Evolutionary conservation across 73 alveolate genomes (phyloP).

Genomic region (Paramecium biaurelia): DNA sequence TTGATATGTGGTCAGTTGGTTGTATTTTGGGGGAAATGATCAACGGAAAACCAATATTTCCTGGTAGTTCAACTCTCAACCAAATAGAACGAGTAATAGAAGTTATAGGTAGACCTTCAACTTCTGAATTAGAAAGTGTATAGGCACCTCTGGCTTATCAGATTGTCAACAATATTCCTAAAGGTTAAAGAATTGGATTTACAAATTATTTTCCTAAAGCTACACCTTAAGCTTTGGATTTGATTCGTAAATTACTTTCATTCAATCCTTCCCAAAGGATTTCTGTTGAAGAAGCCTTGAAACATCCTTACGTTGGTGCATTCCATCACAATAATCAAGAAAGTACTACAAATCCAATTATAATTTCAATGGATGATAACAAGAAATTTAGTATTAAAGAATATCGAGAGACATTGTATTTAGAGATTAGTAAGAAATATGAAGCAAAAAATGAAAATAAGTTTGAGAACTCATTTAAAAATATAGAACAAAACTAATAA

Average conservation of each 20-base stretch:
- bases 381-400: slow-evolving; percentile 85
- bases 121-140: slow-evolving; percentile 78
- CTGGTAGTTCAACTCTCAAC: slow-evolving; percentile 86
- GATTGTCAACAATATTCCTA: slow-evolving; percentile 73
- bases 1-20: slow-evolving; percentile 94
- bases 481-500: neutral
- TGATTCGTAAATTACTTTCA: slow-evolving; percentile 66
- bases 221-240: slow-evolving; percentile 78
- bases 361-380: slow-evolving; percentile 83
- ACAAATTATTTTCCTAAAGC: slow-evolving; percentile 79
- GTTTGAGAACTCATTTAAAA: neutral
- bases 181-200: slow-evolving; percentile 72
- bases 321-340: slow-evolving; percentile 89
- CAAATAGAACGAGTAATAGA: slow-evolving; percentile 84
- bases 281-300: slow-evolving; percentile 89
- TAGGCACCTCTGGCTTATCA: slow-evolving; percentile 69
- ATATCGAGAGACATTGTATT: slow-evolving; percentile 82
- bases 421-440: slow-evolving; percentile 77
- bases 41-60: slow-evolving; percentile 81
- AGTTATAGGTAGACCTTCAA: slow-evolving; percentile 86
- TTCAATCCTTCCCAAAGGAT: slow-evolving; percentile 83
- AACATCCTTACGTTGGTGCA: slow-evolving; percentile 89
- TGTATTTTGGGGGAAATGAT: slow-evolving; percentile 89
- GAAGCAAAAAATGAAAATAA: slow-evolving; percentile 8
- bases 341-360: slow-evolving; percentile 71